Evolutionary conservation across 1,284 basidiomycete species (phyloP).

Genomic region (Sutorius eximius): DNA sequence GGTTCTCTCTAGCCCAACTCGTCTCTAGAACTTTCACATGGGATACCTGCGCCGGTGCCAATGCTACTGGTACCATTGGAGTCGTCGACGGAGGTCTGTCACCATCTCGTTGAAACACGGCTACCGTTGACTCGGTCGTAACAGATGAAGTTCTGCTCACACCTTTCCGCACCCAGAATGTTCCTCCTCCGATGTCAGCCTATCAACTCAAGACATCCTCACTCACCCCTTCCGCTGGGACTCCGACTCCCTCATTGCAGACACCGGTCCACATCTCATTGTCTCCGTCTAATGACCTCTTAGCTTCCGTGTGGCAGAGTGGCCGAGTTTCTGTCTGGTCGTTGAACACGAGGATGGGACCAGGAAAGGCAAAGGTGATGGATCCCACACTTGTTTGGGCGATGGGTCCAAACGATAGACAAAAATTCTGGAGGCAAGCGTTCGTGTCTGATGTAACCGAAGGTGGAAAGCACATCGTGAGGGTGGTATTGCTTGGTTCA

Average conservation of each 20-base stretch:
- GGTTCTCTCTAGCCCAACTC: conserved; percentile 44
- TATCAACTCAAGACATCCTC: conserved; percentile 52
- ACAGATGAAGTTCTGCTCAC: conserved; percentile 80
- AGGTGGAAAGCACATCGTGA: conserved; percentile 7
- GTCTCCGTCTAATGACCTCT: conserved; percentile 54
- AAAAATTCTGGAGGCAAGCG: conserved; percentile 41
- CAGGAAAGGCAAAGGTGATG: conserved; percentile 64
- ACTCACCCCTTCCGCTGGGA: conserved; percentile 13
- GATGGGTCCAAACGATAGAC: conserved; percentile 31
- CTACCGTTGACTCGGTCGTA: conserved; percentile 4
- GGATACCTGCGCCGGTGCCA: conserved; percentile 77
- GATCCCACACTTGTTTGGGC: conserved; percentile 57
- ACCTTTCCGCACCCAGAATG: conserved; percentile 90
- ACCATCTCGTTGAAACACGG: conserved; percentile 37
- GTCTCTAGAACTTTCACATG: conserved; percentile 71
- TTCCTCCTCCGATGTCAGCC: conserved; percentile 95
- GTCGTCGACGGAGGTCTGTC: conserved; percentile 88
- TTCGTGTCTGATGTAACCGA: conserved; percentile 27
- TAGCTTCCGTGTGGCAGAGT: conserved; percentile 70
- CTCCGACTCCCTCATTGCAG: background rate
- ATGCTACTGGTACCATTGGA: conserved; percentile 83
- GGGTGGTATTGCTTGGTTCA: conserved; percentile 23
- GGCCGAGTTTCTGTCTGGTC: conserved; percentile 69
- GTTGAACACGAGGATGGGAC: conserved; percentile 60
- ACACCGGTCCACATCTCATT: conserved; percentile 70